Conservation (phyloP, 2,329 filamentous ascomycete genomes). For the Verticillium nonalfalfae region DNA sequence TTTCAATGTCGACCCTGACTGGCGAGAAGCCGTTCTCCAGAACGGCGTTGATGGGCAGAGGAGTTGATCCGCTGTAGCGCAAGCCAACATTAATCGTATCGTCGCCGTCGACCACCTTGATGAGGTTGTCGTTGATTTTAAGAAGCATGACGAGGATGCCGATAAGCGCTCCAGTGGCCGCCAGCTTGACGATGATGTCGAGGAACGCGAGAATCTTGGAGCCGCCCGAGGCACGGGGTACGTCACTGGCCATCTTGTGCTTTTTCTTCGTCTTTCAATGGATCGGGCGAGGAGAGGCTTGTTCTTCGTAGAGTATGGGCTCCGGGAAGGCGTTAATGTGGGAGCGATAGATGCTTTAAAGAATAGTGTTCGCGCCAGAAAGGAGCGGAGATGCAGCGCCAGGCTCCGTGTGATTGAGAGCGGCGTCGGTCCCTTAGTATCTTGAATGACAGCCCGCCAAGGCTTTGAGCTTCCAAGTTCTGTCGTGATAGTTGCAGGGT, state of each 20-base stretch:
- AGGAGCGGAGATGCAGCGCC: no score
- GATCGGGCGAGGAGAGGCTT: no score
- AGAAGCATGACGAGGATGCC: neutral
- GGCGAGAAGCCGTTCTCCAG: neutral
- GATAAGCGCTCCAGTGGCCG: neutral
- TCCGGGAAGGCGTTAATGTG: no score
- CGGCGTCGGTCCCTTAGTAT: no score
- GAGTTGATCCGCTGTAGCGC: neutral
- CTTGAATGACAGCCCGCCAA: no score
- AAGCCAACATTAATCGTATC: neutral
- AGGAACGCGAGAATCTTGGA: neutral
- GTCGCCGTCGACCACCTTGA: neutral
- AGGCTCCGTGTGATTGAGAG: no score
- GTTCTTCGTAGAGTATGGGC: no score
- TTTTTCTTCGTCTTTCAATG: no score
- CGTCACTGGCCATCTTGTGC: neutral
- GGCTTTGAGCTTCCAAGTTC: neutral
- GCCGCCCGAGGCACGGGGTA: neutral
- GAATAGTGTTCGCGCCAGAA: no score
- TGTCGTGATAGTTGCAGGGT: neutral
- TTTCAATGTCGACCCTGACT: neutral
- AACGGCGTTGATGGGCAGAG: neutral
- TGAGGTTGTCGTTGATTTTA: neutral
- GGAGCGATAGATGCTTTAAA: no score
- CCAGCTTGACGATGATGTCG: neutral